Evolutionary conservation across 345 rosid species (phyloP), one percentile per base, ranked within the genome.

Genomic region (Gossypium turneri): DNA sequence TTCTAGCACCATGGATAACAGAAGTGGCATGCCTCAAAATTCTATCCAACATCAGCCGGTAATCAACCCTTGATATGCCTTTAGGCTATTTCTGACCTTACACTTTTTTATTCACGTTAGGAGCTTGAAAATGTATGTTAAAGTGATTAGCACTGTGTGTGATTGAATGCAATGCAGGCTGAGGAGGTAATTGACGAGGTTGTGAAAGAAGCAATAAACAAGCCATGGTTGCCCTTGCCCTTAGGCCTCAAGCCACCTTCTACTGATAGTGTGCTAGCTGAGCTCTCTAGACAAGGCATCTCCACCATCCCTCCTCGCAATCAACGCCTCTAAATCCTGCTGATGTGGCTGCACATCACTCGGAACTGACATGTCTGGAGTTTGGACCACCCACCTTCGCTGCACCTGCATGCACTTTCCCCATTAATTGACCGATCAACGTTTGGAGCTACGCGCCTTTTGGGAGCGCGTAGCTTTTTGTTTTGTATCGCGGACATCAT

Each of bases 181-280:
- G 93, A 93, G 79, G 98, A 95, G 69, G 84, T 86, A 44, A 77
- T 95, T 16, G 98, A 95, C 80, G 85, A 80, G 78, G 90, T 86
- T 19, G 89, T 95, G 73, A 90, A 88, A 77, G 99, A 95, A 82
- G 98, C 89, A 78, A 88, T 95, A 29, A 90, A 76, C 90, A 93
- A 90, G 81, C 97, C 98, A 57, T 88, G 97, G 97, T 78, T 93
- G 29, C 97, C 99, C 9, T 77, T 91, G 79, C 99, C 99, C 2
- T 70, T 95, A 20, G 96, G 99, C 15, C 90, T 95, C 0, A 95
- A 91, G 80, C 89, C 97, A 13, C 98, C 99, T 8, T 80, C 98
- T 2, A 81, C 90, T 2, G 97, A 95, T 2, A 73, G 82, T 68
- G 97, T 95, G 64, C 84, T 93, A 6, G 87, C 90, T 9, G 99